These are phyloP conservation scores for Mycena pura DNA, from an alignment of 768 basidiomycete genomes.

Conservation along the genomic window DNA sequence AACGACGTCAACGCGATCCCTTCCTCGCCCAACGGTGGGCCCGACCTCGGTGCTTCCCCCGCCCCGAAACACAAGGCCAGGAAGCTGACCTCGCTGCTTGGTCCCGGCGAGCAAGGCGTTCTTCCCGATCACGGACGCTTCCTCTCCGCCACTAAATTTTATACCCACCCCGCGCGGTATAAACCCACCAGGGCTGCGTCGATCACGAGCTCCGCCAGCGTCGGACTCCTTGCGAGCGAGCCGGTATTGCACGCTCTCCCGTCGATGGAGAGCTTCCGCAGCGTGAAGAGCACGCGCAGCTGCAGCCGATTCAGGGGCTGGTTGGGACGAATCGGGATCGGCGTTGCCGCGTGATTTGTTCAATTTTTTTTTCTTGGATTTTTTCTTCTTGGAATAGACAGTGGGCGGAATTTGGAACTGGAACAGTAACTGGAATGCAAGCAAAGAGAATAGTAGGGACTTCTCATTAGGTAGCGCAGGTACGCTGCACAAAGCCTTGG, in stretches of 20 bases:
- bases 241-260: constrained; percentile 42
- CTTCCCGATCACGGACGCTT: constrained; percentile 17
- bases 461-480: constrained; percentile 15
- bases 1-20: constrained; percentile 17
- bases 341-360: constrained; percentile 24
- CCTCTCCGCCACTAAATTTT: constrained; percentile 23
- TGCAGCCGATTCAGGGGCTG: constrained; percentile 48
- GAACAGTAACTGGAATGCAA: constrained; percentile 11
- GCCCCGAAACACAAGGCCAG: constrained; percentile 10
- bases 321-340: constrained; percentile 43
- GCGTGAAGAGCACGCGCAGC: constrained; percentile 46
- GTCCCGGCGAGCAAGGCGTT: constrained; percentile 16
- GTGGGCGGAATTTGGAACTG: background rate
- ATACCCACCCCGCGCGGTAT: constrained; percentile 14
- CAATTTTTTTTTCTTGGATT: background rate
- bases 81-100: constrained; percentile 18
- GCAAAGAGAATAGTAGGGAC: constrained; percentile 5
- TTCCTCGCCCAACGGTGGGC: constrained; percentile 24
- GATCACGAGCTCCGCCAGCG: constrained; percentile 7
- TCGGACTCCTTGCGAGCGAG: constrained; percentile 14
- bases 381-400: constrained; percentile 9
- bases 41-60: constrained; percentile 4
- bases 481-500: constrained; percentile 9
- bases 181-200: constrained; percentile 16
- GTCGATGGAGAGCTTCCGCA: constrained; percentile 57